phyloP scores from a whole-genome alignment of 2,329 filamentous ascomycete genomes.

The Ascochyta rabiei region DNA sequence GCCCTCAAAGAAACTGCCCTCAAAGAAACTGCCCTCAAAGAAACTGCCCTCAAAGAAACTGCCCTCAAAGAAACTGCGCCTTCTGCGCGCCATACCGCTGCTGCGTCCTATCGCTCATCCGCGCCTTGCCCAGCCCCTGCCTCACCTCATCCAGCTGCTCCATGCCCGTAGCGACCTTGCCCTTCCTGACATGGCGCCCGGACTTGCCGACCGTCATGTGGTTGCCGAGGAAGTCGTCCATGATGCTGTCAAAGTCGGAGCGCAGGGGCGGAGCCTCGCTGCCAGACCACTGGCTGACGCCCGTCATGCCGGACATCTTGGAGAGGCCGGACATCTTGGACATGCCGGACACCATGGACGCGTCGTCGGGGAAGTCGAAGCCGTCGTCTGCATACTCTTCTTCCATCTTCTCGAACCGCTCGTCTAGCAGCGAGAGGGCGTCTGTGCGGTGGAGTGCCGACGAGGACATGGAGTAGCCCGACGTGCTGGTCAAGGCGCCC shows the following conservation, averaged over 20 bases:
- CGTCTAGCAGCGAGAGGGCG: slow-evolving; percentile 82
- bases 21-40: slow-evolving; percentile 11
- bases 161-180: slow-evolving; percentile 78
- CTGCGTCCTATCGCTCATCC: slow-evolving; percentile 53
- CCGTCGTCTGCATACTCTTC: slow-evolving; percentile 68
- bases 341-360: slow-evolving; percentile 55
- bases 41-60: slow-evolving; percentile 12
- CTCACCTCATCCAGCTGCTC: slow-evolving; percentile 92
- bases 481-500: slow-evolving; percentile 86
- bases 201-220: slow-evolving; percentile 72
- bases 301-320: slow-evolving; percentile 41
- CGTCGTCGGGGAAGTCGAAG: slow-evolving; percentile 50
- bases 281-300: slow-evolving; percentile 44
- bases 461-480: slow-evolving; percentile 89
- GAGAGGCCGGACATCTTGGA: slow-evolving; percentile 58
- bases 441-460: slow-evolving; percentile 88
- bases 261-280: slow-evolving; percentile 62
- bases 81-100: slow-evolving; percentile 17
- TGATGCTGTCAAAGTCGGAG: slow-evolving; percentile 82
- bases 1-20: slow-evolving; percentile 6
- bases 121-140: slow-evolving; percentile 76
- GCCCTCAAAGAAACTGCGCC: slow-evolving; percentile 10
- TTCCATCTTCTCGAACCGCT: slow-evolving; percentile 88
- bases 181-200: slow-evolving; percentile 70
- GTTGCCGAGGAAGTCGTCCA: slow-evolving; percentile 88